A percentile compares a stretch with the other conserved stretches of the same genome.
Conservation (phyloP, 257 asterid species). For the Przewalskia tangutica region DNA sequence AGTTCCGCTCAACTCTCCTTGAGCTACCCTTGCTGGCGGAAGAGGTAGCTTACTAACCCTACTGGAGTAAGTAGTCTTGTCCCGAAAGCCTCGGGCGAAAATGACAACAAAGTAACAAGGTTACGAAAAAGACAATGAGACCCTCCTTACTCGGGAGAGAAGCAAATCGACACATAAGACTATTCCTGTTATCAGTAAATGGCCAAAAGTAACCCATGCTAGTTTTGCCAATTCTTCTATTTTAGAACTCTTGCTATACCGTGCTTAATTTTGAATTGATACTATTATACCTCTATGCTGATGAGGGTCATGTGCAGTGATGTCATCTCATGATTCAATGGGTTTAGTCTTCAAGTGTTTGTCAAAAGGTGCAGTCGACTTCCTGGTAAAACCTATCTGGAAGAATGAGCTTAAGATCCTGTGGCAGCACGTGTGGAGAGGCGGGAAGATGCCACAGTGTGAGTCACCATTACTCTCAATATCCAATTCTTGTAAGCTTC, state of each 20-base stretch:
- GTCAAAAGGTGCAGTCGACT: conserved; percentile 96
- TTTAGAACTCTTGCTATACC: background rate
- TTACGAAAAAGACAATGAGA: no score
- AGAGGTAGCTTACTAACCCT: no score
- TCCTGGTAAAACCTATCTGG: conserved; percentile 83
- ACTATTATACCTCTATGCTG: background rate
- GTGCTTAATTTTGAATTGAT: background rate
- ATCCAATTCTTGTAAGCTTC: background rate
- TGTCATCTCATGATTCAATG: conserved; percentile 93
- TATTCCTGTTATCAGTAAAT: conserved; percentile 86
- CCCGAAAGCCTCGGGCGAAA: no score
- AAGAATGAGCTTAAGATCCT: conserved; percentile 93
- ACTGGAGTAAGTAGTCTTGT: no score
- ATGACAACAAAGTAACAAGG: no score
- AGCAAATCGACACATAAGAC: conserved; percentile 66
- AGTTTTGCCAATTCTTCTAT: background rate
- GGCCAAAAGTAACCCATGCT: conserved; percentile 29
- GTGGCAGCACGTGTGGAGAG: conserved; percentile 99
- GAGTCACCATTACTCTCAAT: conserved; percentile 20
- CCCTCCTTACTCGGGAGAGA: no score
- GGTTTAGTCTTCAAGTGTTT: conserved; percentile 82
- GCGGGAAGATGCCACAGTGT: conserved; percentile 83
- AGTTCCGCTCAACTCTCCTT: no score
- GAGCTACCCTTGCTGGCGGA: no score
- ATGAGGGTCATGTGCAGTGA: conserved; percentile 61